Evolutionary conservation across 805 yeast species (phyloP).

Genomic region (Priceomyces haplophilus): DNA sequence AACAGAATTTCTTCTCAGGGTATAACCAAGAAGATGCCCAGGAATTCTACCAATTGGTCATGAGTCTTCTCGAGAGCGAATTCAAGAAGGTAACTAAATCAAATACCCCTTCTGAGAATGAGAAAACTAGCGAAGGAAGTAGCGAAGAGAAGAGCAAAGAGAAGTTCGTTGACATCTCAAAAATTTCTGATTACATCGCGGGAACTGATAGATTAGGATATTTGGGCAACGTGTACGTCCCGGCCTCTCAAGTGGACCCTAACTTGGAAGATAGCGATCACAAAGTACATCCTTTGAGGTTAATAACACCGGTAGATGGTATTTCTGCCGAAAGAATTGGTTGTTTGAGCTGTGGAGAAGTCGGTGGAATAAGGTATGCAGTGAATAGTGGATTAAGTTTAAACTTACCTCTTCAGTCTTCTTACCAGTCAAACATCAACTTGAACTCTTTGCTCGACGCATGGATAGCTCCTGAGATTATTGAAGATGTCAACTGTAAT

Average conservation of each 20-base stretch:
- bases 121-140: constrained; percentile 13
- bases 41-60: constrained; percentile 82
- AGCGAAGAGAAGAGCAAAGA: constrained; percentile 7
- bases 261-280: constrained; percentile 45
- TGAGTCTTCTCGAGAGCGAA: constrained; percentile 64
- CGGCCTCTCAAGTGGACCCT: constrained; percentile 76
- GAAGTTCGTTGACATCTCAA: constrained; percentile 21
- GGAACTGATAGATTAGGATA: constrained; percentile 49
- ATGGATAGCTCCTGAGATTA: constrained; percentile 78
- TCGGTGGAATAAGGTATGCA: constrained; percentile 85
- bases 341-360: constrained; percentile 87
- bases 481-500: constrained; percentile 92
- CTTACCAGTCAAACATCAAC: constrained; percentile 29
- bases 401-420: constrained; percentile 52
- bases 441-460: constrained; percentile 55
- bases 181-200: constrained; percentile 26
- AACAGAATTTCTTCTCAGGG: constrained; percentile 72
- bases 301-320: constrained; percentile 91
- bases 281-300: constrained; percentile 50
- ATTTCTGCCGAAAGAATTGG: constrained; percentile 85
- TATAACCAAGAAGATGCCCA: constrained; percentile 96
- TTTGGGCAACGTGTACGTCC: constrained; percentile 66
- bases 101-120: constrained; percentile 22
- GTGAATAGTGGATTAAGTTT: constrained; percentile 72
- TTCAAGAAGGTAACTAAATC: constrained; percentile 28